These are phyloP conservation scores for Leucogyrophana mollusca DNA, from an alignment of 768 basidiomycete genomes.

Conservation along the genomic window DNA sequence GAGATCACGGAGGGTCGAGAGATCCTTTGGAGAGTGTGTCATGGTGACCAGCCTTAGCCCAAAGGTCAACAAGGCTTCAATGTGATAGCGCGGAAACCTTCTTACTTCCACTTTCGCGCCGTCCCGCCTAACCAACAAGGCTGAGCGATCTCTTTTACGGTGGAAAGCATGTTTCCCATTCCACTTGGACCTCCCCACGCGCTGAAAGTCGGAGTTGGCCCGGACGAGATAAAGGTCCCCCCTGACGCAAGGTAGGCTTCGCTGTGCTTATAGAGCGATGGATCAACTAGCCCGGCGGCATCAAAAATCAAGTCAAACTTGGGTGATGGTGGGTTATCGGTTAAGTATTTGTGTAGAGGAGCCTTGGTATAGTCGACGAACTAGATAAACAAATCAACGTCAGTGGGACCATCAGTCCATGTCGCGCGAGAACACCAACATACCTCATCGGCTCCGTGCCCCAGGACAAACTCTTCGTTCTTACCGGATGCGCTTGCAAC, in stretches of 20 bases:
- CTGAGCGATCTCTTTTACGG: conserved; percentile 29
- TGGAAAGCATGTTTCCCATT: conserved; percentile 11
- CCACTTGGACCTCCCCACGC: conserved; percentile 28
- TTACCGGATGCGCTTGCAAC: conserved; percentile 57
- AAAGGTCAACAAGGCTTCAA: neutral
- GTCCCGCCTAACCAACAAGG: conserved; percentile 57
- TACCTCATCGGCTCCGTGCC: conserved; percentile 67
- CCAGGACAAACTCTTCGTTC: conserved; percentile 57
- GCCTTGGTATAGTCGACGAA: conserved; percentile 63
- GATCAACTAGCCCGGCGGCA: conserved; percentile 49
- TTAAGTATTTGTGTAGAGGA: conserved; percentile 48
- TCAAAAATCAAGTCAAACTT: conserved; percentile 63
- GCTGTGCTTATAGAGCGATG: conserved; percentile 48
- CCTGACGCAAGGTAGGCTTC: conserved; percentile 53
- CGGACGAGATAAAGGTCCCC: conserved; percentile 54
- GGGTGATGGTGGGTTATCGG: conserved; percentile 41
- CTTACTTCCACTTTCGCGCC: conserved; percentile 45
- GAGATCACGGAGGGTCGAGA: conserved; percentile 35
- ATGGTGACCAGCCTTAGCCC: conserved; percentile 32
- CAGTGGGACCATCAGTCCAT: neutral
- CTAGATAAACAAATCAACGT: conserved; percentile 14
- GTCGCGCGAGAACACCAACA: neutral
- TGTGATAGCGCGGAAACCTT: conserved; percentile 12
- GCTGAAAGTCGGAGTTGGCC: conserved; percentile 38
- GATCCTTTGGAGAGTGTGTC: conserved; percentile 31